Evolutionary conservation across 78 protist species (phyloP).

Genomic region (Polysphondylium violaceum): DNA sequence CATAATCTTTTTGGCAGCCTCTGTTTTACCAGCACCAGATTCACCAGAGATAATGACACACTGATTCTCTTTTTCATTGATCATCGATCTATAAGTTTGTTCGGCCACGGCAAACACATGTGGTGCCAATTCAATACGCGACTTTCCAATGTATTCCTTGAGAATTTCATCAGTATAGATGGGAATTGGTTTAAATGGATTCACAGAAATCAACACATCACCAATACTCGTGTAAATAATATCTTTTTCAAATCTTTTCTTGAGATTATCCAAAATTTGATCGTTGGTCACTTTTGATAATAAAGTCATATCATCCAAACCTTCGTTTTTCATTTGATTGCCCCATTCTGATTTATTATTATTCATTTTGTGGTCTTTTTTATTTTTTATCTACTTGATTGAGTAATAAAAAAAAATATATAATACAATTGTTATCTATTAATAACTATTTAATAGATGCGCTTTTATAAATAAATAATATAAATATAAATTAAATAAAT

Average conservation of each 20-base stretch:
- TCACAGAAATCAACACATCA: conserved; percentile 90
- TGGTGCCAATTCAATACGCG: conserved; percentile 88
- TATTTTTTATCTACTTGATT: not conserved
- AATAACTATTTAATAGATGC: not conserved
- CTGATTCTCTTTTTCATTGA: conserved; percentile 83
- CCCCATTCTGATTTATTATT: conserved; percentile 74
- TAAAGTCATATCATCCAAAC: conserved; percentile 91
- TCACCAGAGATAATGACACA: conserved; percentile 94
- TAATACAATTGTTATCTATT: not conserved
- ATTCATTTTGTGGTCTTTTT: conserved; percentile 28
- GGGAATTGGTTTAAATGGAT: conserved; percentile 88
- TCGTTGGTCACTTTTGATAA: conserved; percentile 84
- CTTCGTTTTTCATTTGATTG: conserved; percentile 76
- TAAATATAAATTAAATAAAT: no score
- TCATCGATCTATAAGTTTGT: conserved; percentile 85
- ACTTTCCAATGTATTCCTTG: conserved; percentile 74
- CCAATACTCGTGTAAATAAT: conserved; percentile 92
- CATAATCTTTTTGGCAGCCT: conserved; percentile 73
- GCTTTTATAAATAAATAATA: no score
- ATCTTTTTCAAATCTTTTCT: conserved; percentile 85
- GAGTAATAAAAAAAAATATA: no score
- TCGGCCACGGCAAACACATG: conserved; percentile 90
- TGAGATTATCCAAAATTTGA: conserved; percentile 87
- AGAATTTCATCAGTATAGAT: conserved; percentile 73
- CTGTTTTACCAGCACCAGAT: conserved; percentile 95